Base-by-base conservation (phyloP, 1,284 basidiomycete genomes). In the Cryptococcus hybrid region DNA sequence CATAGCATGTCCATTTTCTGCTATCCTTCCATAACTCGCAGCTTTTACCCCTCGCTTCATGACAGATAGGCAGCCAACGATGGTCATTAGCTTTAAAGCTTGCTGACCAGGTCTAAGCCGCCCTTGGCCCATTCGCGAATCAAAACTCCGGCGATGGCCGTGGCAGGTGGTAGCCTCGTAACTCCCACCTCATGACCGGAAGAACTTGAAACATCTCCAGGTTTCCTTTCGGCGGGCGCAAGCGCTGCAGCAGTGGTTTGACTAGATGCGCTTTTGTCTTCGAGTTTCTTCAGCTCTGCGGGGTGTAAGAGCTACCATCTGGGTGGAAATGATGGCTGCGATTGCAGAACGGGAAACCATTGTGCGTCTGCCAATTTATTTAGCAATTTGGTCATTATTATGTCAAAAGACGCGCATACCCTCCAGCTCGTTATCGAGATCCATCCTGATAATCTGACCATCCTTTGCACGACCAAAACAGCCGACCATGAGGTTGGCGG, bases 371-470 rank as follows among this genome's bases (percentile, higher is more conserved):
- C 24, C 39, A 30, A 11, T 15, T 52, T 38, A 2, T 18, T 18
- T 18, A 18, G 18, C 18, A 18, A 18, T 2, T 18, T 18, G 18
- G 18, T 47, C 38, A 24, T 24, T 18, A 18, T 18, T 18, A 18
- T 30, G 35, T 9, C 76, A 84, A 52, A 18, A 18, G 18, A 18
- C 18, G 18, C 18, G 18, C 18, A 18, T 63, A 88, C 90, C 89
- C 72, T 89, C 87, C n/a, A 99, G 84, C 80, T 99, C 95, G 67
- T 96, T 95, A 73, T 98, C 95, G 12, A 99, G 83, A 76, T 98
- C 94, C 9, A 84, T 81, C 9, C 92, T 84, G 64, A 98, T 88
- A 2, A 84, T 83, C 51, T 89, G 82, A 2, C 87, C 81, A 73
- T 90, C 88, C 47, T 84, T 82, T 5, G 89, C 89, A 11, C 74